Base-by-base conservation (phyloP, 1,284 basidiomycete genomes). In the Ceratobasidium sp. region DNA sequence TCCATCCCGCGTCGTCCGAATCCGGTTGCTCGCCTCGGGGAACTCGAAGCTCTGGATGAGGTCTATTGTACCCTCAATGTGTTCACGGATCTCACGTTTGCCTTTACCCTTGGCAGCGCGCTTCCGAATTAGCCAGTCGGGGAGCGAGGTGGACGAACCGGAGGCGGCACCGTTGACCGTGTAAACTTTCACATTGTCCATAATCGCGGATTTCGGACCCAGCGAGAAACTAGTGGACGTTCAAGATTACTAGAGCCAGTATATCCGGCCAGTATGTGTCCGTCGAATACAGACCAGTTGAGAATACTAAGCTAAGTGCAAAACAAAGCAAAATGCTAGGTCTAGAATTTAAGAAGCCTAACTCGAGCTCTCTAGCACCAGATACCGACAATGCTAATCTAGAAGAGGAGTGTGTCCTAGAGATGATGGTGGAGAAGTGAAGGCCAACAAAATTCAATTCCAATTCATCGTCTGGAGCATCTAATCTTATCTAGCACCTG, bases 31-130 rank as follows among this genome's bases (percentile, higher is more conserved):
- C 13, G 96, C 96, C 80, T 98, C 95, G 9, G 98, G 96, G 77
- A 99, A 99, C 78, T 96, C 94, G 80, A 99, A 98, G 76, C 97
- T 93, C 80, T 98, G 95, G 57, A 97, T 91, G 76, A 97, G 90
- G 80, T 96, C 93, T 77, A 97, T 88, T 47, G 89, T 87, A 1
- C 91, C 90, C 79, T 94, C 89, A 44, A 92, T 81, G 64, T 90
- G 89, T 77, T 94, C 92, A 73, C 87, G 84, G 2, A 84, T 78
- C 0, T 85, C 86, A 26, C 90, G 86, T 79, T 91, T 92, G 8
- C 88, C 86, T 78, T 89, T 90, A 28, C 85, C 86, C 83, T 86
- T 43, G 79, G 77, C 74, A 0, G 85, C 84, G 43, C 91, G 86
- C 79, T 94, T 93, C 59, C 89, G 87, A 8, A 88, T 91, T 54